phyloP scores from a whole-genome alignment of 345 rosid genomes.

The Capsella bursapastoris region DNA sequence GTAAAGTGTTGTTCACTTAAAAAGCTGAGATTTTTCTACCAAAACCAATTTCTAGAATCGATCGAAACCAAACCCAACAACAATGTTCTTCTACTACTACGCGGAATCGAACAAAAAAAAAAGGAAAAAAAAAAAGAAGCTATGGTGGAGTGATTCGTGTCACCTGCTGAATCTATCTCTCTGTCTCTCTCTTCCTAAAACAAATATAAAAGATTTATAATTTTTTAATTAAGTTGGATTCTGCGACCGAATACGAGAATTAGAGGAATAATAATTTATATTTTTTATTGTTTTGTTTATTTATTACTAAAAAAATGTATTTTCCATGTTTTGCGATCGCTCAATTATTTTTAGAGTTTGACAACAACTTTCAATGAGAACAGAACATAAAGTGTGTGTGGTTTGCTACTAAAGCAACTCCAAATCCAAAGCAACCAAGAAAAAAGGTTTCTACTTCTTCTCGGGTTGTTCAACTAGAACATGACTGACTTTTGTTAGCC shows the following conservation, averaged over 20 bases:
- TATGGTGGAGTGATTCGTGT: constrained; percentile 44
- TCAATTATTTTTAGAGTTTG: constrained; percentile 27
- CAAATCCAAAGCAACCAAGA: constrained; percentile 26
- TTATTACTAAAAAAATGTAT: background rate
- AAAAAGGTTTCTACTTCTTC: constrained; percentile 5
- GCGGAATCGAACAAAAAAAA: constrained; percentile 7
- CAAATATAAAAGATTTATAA: background rate
- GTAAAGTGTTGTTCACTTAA: background rate
- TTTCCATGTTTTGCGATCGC: constrained; percentile 40
- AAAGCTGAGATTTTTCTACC: constrained; percentile 14
- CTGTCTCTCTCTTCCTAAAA: background rate
- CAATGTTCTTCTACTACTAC: background rate
- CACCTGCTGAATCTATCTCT: constrained; percentile 21
- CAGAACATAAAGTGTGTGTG: constrained; percentile 34
- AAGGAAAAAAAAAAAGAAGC: constrained; percentile 8
- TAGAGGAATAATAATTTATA: constrained; percentile 7
- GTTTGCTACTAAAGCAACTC: constrained; percentile 41
- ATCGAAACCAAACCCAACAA: constrained; percentile 45
- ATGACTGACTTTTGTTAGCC: constrained; percentile 21
- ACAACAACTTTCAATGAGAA: constrained; percentile 38
- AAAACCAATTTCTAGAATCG: constrained; percentile 21
- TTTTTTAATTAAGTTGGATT: constrained; percentile 29
- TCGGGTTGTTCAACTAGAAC: constrained; percentile 43
- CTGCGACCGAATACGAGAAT: constrained; percentile 28
- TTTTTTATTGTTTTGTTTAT: background rate